Evolutionary conservation across 768 basidiomycete genomes (phyloP).

Genomic region (Boletellus sp.): DNA sequence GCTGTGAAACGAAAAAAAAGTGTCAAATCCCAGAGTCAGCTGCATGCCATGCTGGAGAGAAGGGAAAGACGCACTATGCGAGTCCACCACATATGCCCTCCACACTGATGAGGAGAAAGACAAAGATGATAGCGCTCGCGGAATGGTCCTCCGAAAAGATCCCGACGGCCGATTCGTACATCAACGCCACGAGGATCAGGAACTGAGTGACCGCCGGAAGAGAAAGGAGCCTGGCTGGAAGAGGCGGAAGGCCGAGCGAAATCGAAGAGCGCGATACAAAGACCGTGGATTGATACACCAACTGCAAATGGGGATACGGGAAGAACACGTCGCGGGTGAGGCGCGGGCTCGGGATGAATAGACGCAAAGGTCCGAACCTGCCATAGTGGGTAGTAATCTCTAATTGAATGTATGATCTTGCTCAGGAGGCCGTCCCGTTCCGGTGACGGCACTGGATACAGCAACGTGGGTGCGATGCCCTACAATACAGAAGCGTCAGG

Average conservation of each 20-base stretch:
- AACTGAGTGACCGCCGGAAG: slow-evolving; percentile 74
- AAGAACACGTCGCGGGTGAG: background rate
- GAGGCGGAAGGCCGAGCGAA: slow-evolving; percentile 75
- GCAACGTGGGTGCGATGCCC: slow-evolving; percentile 86
- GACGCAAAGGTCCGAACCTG: slow-evolving; percentile 50
- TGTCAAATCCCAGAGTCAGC: background rate
- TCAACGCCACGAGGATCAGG: slow-evolving; percentile 57
- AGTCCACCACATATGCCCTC: slow-evolving; percentile 93
- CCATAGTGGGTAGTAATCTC: slow-evolving; percentile 96
- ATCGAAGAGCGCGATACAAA: slow-evolving; percentile 92
- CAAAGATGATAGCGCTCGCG: slow-evolving; percentile 52
- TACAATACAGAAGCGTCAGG: slow-evolving; percentile 24
- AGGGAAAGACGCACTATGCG: slow-evolving; percentile 63
- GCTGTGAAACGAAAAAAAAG: slow-evolving; percentile 35
- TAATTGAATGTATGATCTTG: slow-evolving; percentile 74
- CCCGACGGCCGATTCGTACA: slow-evolving; percentile 65
- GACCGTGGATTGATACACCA: slow-evolving; percentile 87
- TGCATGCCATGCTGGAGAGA: background rate
- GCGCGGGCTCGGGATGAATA: background rate
- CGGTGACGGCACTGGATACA: slow-evolving; percentile 77
- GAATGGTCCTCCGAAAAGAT: slow-evolving; percentile 48
- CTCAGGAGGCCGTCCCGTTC: slow-evolving; percentile 60
- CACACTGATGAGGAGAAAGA: slow-evolving; percentile 74
- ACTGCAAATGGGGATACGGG: slow-evolving; percentile 34
- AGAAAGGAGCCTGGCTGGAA: slow-evolving; percentile 65